phyloP scores from a whole-genome alignment of 139 green algal species.

The Raphidocelis subcapitata region DNA sequence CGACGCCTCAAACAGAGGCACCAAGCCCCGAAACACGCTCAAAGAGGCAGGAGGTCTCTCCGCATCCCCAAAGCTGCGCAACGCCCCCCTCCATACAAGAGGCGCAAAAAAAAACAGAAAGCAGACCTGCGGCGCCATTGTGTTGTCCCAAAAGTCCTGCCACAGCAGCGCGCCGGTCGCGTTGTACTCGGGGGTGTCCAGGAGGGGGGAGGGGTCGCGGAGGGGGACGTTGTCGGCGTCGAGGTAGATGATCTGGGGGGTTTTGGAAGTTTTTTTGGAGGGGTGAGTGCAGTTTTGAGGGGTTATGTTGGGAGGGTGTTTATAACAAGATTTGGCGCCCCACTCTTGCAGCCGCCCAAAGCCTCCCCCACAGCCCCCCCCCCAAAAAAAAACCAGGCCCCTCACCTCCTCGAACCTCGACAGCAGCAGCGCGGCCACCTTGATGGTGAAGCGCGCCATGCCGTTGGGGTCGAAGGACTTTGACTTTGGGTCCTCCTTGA shows the following conservation, averaged over 20 bases:
- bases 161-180: constrained; percentile 57
- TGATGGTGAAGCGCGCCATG: constrained; percentile 45
- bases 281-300: background rate
- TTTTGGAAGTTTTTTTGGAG: background rate
- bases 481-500: background rate
- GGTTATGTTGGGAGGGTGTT: background rate
- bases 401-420: constrained; percentile 43
- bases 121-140: constrained; percentile 45
- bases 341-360: too few relatives aligned
- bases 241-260: constrained; percentile 57
- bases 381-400: too few relatives aligned
- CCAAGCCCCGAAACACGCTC: too few relatives aligned
- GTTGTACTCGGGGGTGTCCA: constrained; percentile 36
- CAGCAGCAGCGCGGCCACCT: constrained; percentile 44
- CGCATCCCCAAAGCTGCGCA: too few relatives aligned
- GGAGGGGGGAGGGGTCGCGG: constrained; percentile 43
- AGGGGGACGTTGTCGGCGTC: constrained; percentile 65
- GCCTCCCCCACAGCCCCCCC: too few relatives aligned
- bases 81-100: too few relatives aligned
- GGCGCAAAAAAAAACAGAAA: too few relatives aligned
- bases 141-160: constrained; percentile 61
- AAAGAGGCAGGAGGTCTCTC: too few relatives aligned
- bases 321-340: background rate
- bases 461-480: background rate
- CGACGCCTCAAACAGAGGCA: too few relatives aligned